Evolutionary conservation across 208 protist genomes (phyloP), one percentile per base, ranked within the genome.

Genomic region (Trypanosoma scelopori): DNA sequence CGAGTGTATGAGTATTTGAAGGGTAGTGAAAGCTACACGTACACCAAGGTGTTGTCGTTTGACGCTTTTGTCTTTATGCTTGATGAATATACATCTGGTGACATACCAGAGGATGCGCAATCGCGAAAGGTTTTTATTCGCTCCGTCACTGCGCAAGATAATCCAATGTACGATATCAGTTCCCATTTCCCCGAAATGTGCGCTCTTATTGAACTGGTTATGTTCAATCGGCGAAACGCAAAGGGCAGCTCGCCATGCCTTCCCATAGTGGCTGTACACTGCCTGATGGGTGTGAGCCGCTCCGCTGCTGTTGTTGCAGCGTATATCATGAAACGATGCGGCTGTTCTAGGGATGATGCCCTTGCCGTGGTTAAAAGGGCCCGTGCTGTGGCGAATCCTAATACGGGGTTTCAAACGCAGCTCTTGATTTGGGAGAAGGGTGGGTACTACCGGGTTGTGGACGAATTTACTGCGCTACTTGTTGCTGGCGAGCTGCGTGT

Each of bases 281-380:
- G 93, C 73, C 79, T 93, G 76, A 82, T 91, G 25, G 93, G 93
- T 20, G 90, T 96, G 27, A 93, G 84, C 64, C 67, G 93, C 30
- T 94, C 87, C 11, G 87, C 82, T 12, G 68, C 89, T n/a, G 65
- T 94, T 45, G 87, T 94, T 3, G 63, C 72, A 13, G 93, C 93
- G 3, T 97, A 95, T 66, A 46, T 96, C 6, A 95, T 97, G 81
- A 91, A 90, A 56, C 79, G 75, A 20, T 76, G 64, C 12, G 45
- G 53, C 0, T 72, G 85, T 16, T 78, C 76, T 5, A 71, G 65
- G 9, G 76, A 88, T 62, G 82, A 85, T 2, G 77, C 89, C 0
- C 63, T 95, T 3, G 50, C 62, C 12, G 78, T 91, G 46, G 63
- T 95, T 16, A 84, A 73, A 55, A 79, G 64, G 49, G 70, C 68